Evolutionary conservation across 768 basidiomycete genomes (phyloP), one percentile per base, ranked within the genome.

Genomic region (Fomitopsis pulvina): DNA sequence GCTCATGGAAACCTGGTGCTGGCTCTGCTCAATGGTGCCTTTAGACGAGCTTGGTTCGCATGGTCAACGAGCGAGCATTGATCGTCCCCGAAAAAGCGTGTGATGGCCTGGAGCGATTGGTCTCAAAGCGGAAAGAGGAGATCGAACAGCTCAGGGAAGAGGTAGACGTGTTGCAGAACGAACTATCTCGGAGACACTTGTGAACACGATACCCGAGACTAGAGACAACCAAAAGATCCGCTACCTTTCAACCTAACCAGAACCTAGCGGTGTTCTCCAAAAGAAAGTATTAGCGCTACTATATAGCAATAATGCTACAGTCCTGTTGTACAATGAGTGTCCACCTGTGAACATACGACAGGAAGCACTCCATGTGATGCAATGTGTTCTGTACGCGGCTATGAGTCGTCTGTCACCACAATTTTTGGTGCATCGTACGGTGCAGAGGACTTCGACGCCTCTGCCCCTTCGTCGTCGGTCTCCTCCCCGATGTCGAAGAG

Each of bases 401-500:
- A 41, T 22, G 25, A 18, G 3, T 46, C 40, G 27, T 41, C 51
- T 4, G 56, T 47, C 4, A 62, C 60, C 4, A 60, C 50, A 29
- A 62, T 61, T 52, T 60, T 54, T 2, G 59, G 58, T 9, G 57
- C 44, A 20, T 46, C 56, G 6, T 55, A 37, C n/a, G 54, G 52
- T 11, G 54, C 46, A 16, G 47, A 45, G 12, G 45, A 21, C 43
- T 47, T 24, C 18, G 48, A 14, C 1, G 26, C 44, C 26, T 8
- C 24, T n/a, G n/a, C 12, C 9, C 38, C 25, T 27, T 54, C 53
- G 28, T 54, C 62, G 37, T 86, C 83, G 43, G 83, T 81, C 57
- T 79, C 80, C 9, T 74, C 78, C 3, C 81, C 86, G 45, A 87
- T 71, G 38, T 73, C 80, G 62, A 90, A 87, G 28, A 85, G 53